Evolutionary conservation across 2,329 filamentous ascomycete genomes (phyloP), one percentile per base, ranked within the genome.

Genomic region (Dactylellina leptospora): DNA sequence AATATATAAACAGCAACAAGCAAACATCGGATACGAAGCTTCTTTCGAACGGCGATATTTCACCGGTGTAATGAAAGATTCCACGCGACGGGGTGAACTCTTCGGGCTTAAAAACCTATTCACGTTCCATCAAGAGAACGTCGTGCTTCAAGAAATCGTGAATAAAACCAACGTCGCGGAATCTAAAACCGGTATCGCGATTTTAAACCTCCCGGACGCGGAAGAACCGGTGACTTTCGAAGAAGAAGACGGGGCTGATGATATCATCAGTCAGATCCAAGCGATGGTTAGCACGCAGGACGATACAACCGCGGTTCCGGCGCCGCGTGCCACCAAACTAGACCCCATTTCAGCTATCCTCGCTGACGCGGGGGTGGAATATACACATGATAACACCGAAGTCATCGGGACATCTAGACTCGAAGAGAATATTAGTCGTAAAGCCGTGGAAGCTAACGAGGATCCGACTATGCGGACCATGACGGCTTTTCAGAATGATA

Each of bases 91-190:
- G 76, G 95, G 95, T 13, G 95, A 99, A 79, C 91, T 99, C 20
- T 99, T 99, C 76, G 95, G 95, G 0, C 84, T 97, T 1, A 81
- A 85, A 20, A 99, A 99, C 75, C 84, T 99, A 10, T 92, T 99
- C 76, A 87, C 87, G 0, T 97, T 91, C 74, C 88, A 92, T 74
- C 86, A 87, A 50, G 86, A 93, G 75, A 90, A 90, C 28, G 85
- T 96, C 10, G 84, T 97, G 11, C 84, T 97, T 3, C 86, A 91
- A n/a, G 92, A 97, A 62, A 97, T 99, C 75, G 92, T 99, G 76
- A 96, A 97, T 82, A 96, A 97, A 80, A 97, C 95, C 25, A 99
- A 99, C 77, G 88, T 99, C 55, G 95, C 95, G 2, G 95, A 99
- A 81, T 91, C 91, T 42, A 91, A 89, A 78, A 92, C 90, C 0